These are phyloP conservation scores for Bryopsis sp. DNA, from an alignment of 139 green algal species.

Conservation along the genomic window DNA sequence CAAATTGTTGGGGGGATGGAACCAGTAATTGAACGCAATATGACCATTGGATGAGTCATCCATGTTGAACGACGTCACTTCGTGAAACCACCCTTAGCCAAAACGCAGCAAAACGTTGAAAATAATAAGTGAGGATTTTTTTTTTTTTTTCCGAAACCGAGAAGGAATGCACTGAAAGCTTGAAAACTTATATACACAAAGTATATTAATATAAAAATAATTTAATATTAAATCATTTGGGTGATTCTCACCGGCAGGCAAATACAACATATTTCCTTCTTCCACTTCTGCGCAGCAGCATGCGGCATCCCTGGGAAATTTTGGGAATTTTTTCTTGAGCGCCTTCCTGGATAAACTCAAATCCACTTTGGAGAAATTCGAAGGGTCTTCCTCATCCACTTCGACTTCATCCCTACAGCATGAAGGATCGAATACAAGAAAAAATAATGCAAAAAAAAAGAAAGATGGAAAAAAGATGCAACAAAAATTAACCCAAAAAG, in stretches of 20 bases:
- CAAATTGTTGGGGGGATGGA: slow-evolving; percentile 73
- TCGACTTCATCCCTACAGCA: slow-evolving; percentile 4
- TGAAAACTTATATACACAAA: too few species aligned
- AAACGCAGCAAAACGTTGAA: background rate
- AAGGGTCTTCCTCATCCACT: background rate
- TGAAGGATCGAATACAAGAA: too few species aligned
- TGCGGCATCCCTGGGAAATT: background rate
- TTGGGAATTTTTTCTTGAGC: background rate
- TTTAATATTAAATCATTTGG: too few species aligned
- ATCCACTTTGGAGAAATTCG: background rate
- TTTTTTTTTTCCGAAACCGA: too few species aligned
- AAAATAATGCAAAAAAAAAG: too few species aligned
- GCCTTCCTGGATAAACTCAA: background rate
- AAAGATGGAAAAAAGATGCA: too few species aligned
- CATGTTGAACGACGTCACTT: slow-evolving; percentile 64
- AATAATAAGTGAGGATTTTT: too few species aligned
- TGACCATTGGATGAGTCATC: slow-evolving; percentile 28
- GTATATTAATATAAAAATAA: too few species aligned
- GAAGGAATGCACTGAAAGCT: too few species aligned
- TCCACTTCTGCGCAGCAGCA: background rate
- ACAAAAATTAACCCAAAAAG: too few species aligned
- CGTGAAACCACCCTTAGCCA: slow-evolving; percentile 65
- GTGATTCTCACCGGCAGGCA: background rate
- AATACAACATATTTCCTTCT: background rate
- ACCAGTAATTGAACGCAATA: slow-evolving; percentile 80